Evolutionary conservation across 176 grass and related monocot genomes (phyloP), one percentile per base, ranked within the genome.

Genomic region (Zoysia japonica): DNA sequence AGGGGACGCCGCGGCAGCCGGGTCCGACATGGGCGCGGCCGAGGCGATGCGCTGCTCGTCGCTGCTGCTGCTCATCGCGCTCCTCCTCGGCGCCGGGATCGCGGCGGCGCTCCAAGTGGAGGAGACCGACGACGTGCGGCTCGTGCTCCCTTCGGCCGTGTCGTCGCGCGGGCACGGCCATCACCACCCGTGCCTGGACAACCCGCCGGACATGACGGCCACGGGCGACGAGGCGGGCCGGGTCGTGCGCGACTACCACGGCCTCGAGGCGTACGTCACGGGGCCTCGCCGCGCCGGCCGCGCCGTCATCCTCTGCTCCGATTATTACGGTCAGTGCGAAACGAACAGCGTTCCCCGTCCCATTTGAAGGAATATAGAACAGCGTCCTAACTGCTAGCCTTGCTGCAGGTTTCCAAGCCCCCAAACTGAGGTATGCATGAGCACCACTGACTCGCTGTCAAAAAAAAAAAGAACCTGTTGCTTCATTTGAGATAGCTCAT

Each of bases 231-330:
- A 88, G 64, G 75, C 80, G 15, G 92, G 87, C 51, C 38, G 44
- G 10, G 84, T 87, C 39, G 68, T 28, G 44, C 49, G 39, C 56
- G 69, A 87, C 70, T 71, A 87, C 50, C 86, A 78, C 12, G 84
- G 86, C 19, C 51, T 94, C 72, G 53, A 75, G 64, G 66, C 84
- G 44, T 89, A 91, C 73, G 41, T 80, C 43, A 70, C 80, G 48
- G 80, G 84, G 35, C 38, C 73, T 37, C 38, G 45, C 13, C 19
- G 72, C 47, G 50, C 89, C 52, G 0, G 65, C 9, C 51, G 9
- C 55, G 89, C 89, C 79, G 15, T 94, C 68, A 14, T 94, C 68
- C 84, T 94, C 69, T 38, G 70, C 80, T 91, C 92, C 69, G 89
- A 94, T 71, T 67, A 80, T 77, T 91, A 75, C 67, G 89, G 89